Base-by-base conservation (phyloP, 2,329 filamentous ascomycete genomes). In the Lecanosticta acicola region DNA sequence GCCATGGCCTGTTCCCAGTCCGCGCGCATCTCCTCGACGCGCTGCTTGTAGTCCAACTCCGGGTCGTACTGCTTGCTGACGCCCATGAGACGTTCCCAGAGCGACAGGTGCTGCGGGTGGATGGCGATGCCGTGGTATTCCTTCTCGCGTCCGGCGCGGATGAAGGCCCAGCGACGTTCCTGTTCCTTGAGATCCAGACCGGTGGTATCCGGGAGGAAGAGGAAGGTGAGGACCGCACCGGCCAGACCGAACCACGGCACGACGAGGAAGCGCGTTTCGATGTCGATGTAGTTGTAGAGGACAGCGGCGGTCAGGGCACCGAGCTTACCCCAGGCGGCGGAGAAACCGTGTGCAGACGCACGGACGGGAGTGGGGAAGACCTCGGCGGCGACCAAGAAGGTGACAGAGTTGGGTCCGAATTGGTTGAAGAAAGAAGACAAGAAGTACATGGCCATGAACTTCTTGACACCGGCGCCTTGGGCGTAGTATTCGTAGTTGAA, bases 371-470 rank as follows among this genome's bases (percentile, higher is more conserved):
- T 95, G 8, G 91, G 91, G 77, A 87, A 97, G n/a, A 95, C 88
- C 68, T 97, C 91, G 35, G 88, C 91, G 35, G 91, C 91, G 29
- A 94, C 87, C 57, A 97, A 80, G 85, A 97, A 97, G 52, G 90
- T 95, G 61, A 96, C 89, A 38, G 82, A 84, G 78, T 97, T 97
- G 69, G 91, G 91, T 10, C 91, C 91, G 63, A 97, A 97, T 67
- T 97, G 91, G 78, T 96, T 96, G 83, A 97, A 97, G 76, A 97
- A 97, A 18, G 87, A 94, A 5, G 88, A 94, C 58, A 97, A 68
- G 73, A 95, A 96, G 78, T 96, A 96, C 88, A 97, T 95, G 64
- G 90, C 82, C 74, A 96, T 90, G 83, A 97, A 97, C n/a, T 77
- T 74, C 62, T 87, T 82, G 66, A 96, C 84, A 59, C 87, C 80